Conservation (phyloP, 2,329 filamentous ascomycete genomes). For the Aureobasidium vineae region DNA sequence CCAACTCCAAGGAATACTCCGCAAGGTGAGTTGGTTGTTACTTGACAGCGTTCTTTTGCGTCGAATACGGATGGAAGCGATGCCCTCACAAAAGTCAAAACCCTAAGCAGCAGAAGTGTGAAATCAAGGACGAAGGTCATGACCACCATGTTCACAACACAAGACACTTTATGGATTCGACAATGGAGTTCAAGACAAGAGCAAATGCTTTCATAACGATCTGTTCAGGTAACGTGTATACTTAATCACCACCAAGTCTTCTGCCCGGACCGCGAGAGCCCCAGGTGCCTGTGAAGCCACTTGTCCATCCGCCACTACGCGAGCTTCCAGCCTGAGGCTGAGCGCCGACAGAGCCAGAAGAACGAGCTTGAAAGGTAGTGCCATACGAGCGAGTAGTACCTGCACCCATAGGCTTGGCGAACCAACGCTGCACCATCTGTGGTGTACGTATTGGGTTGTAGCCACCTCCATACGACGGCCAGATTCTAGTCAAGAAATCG, state of each 20-base stretch:
- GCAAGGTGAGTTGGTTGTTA: no score
- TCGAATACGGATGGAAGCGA: no score
- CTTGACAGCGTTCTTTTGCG: no score
- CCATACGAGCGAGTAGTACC: slow-evolving; percentile 58
- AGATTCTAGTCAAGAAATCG: slow-evolving; percentile 84
- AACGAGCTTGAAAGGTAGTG: slow-evolving; percentile 54
- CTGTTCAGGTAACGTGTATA: neutral
- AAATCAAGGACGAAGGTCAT: no score
- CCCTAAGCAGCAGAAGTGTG: no score
- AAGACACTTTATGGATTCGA: neutral
- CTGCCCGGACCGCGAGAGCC: slow-evolving; percentile 61
- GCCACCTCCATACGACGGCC: slow-evolving; percentile 85
- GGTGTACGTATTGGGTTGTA: slow-evolving; percentile 74
- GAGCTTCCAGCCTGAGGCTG: slow-evolving; percentile 41
- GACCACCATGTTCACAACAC: neutral
- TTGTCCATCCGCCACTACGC: slow-evolving; percentile 37
- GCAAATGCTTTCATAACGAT: neutral
- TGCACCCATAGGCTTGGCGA: slow-evolving; percentile 50
- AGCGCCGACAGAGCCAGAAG: slow-evolving; percentile 39
- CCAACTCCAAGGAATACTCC: no score
- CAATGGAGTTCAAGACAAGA: neutral
- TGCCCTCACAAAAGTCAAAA: no score
- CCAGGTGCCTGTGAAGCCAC: slow-evolving; percentile 49
- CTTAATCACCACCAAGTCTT: slow-evolving; percentile 54
- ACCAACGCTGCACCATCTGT: slow-evolving; percentile 64